These are phyloP conservation scores for Wickerhamomyces bovis DNA, from an alignment of 805 yeast genomes.

Conservation along the genomic window DNA sequence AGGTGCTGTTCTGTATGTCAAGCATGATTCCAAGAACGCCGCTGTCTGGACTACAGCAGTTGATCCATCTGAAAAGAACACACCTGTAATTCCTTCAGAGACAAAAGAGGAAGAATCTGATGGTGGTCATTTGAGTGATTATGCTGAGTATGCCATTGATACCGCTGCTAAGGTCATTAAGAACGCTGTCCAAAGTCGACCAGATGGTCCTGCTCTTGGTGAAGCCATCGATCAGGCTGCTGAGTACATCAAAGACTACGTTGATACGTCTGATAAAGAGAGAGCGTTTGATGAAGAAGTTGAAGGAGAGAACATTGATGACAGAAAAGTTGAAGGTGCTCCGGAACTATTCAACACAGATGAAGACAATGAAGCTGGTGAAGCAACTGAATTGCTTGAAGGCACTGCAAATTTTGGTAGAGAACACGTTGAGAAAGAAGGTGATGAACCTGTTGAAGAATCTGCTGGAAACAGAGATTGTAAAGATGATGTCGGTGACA, in stretches of 20 bases:
- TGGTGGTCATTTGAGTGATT: not conserved
- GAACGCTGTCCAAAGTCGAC: not conserved
- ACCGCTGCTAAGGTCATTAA: not conserved
- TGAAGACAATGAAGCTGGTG: not conserved
- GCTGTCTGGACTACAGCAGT: not conserved
- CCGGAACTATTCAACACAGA: not conserved
- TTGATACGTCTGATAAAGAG: not conserved
- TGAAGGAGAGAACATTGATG: not conserved
- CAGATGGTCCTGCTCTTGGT: not conserved
- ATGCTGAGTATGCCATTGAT: not conserved
- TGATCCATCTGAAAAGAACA: not conserved
- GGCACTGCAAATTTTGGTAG: not conserved
- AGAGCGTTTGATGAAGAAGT: not conserved
- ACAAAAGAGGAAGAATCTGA: not conserved
- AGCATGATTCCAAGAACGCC: not conserved
- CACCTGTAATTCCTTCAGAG: not conserved
- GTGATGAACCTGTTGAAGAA: not conserved
- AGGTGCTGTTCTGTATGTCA: not conserved
- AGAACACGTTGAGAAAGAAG: not conserved
- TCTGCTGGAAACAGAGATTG: not conserved
- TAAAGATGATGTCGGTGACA: not conserved
- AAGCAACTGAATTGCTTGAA: not conserved
- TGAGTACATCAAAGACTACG: not conserved
- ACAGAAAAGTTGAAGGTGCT: not conserved
- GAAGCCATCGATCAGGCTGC: not conserved